These are phyloP conservation scores for Serendipita sp. DNA, from an alignment of 768 basidiomycete species.

Conservation along the genomic window DNA sequence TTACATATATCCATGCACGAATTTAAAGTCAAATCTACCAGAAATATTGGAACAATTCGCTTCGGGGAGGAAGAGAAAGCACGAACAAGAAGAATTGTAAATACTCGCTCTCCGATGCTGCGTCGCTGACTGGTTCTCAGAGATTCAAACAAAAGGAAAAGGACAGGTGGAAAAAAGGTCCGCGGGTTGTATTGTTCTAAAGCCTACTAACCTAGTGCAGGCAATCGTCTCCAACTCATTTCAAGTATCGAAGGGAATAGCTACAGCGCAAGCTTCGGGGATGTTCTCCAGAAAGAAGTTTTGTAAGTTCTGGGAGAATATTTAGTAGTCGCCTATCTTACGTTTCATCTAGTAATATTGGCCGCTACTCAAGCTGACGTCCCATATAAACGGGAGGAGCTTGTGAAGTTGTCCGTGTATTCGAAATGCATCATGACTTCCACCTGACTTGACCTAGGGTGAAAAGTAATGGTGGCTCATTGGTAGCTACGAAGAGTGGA, in stretches of 20 bases:
- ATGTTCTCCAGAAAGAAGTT: conserved; percentile 66
- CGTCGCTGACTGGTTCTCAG: conserved; percentile 11
- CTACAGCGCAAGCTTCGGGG: conserved; percentile 29
- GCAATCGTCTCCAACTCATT: neutral
- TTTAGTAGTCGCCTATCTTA: conserved; percentile 13
- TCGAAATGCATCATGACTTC: neutral
- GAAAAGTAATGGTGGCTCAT: conserved; percentile 44
- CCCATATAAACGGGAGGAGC: conserved; percentile 10
- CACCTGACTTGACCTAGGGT: neutral
- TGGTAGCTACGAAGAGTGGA: conserved; percentile 29
- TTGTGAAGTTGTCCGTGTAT: conserved; percentile 10
- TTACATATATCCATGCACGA: neutral
- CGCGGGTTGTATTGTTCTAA: conserved; percentile 10
- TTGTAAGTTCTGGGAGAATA: conserved; percentile 31
- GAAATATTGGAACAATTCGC: conserved; percentile 44
- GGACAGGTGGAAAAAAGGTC: conserved; percentile 11
- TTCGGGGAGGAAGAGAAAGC: conserved; percentile 55
- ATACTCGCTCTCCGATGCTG: conserved; percentile 4
- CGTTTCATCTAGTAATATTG: conserved; percentile 39
- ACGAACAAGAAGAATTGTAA: conserved; percentile 43
- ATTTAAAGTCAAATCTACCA: conserved; percentile 15
- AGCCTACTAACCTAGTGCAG: conserved; percentile 5
- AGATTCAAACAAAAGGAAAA: conserved; percentile 40
- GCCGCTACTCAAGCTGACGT: conserved; percentile 47
- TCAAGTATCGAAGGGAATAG: neutral